These are phyloP conservation scores for Leccinellum albellum DNA, from an alignment of 768 basidiomycete genomes.

Conservation along the genomic window DNA sequence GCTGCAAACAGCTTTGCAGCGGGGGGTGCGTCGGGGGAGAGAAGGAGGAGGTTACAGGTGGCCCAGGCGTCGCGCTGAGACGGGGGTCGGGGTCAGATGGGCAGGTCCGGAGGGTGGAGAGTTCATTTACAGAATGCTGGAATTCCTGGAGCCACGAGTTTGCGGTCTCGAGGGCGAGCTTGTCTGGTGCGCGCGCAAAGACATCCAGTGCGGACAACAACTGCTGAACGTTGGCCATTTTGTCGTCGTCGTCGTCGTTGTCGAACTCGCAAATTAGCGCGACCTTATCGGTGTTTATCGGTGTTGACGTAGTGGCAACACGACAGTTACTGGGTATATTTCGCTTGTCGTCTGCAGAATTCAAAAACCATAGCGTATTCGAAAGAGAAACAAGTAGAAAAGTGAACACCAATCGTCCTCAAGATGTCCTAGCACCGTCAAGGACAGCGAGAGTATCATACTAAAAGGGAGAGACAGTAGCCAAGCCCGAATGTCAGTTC, in stretches of 20 bases:
- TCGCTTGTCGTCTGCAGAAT: conserved; percentile 14
- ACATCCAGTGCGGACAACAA: conserved; percentile 76
- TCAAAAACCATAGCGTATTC: conserved; percentile 13
- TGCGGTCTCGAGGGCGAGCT: conserved; percentile 75
- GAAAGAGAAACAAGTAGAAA: conserved; percentile 1
- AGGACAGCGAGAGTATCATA: conserved; percentile 42
- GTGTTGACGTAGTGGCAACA: conserved; percentile 34
- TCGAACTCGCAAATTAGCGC: neutral
- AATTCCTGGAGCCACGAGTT: conserved; percentile 98
- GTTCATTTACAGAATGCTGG: conserved; percentile 95
- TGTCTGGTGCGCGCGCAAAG: conserved; percentile 80
- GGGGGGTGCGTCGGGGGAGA: conserved; percentile 68
- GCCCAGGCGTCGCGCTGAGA: conserved; percentile 94
- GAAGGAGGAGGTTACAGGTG: conserved; percentile 88
- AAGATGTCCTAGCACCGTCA: conserved; percentile 26
- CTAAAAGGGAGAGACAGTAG: conserved; percentile 46
- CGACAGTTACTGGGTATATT: conserved; percentile 33
- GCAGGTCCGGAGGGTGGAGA: conserved; percentile 62
- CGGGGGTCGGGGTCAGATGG: conserved; percentile 65
- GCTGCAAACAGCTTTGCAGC: conserved; percentile 92
- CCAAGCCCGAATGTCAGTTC: conserved; percentile 50
- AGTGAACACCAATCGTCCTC: conserved; percentile 21
- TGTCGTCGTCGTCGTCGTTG: conserved; percentile 15
- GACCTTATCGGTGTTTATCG: conserved; percentile 27
- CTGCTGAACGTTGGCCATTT: conserved; percentile 68